A percentile compares a stretch with the other conserved stretches of the same genome.
phyloP scores from a whole-genome alignment of 257 asterid genomes.

The Voacanga thouarsii region DNA sequence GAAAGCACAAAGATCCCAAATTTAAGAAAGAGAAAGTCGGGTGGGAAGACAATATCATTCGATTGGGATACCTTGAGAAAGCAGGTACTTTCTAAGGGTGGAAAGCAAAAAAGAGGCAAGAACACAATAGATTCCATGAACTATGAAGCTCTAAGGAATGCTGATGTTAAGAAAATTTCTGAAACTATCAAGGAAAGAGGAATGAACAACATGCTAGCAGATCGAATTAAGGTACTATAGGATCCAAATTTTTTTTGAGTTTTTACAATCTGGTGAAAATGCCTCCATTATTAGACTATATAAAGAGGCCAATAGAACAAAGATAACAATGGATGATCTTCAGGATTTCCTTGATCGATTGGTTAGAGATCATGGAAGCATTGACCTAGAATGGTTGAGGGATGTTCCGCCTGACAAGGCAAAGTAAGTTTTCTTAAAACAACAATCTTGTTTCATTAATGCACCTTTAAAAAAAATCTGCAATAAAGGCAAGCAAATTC shows the following conservation, averaged over 20 bases:
- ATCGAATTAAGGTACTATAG: constrained; percentile 64
- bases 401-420: constrained; percentile 72
- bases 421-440: constrained; percentile 49
- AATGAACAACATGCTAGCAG: constrained; percentile 54
- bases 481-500: background rate
- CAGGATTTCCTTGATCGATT: constrained; percentile 85
- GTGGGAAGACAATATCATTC: constrained; percentile 43
- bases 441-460: constrained; percentile 5
- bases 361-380: constrained; percentile 70
- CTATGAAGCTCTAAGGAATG: constrained; percentile 49
- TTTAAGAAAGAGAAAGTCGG: constrained; percentile 53
- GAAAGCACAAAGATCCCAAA: constrained; percentile 31
- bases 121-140: constrained; percentile 76
- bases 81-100: constrained; percentile 44
- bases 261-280: constrained; percentile 7
- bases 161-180: constrained; percentile 36
- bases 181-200: constrained; percentile 46
- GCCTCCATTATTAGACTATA: background rate
- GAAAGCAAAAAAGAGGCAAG: constrained; percentile 46
- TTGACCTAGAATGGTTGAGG: constrained; percentile 95
- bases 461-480: background rate
- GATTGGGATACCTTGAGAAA: constrained; percentile 86
- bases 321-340: constrained; percentile 22
- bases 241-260: background rate
- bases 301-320: constrained; percentile 6